Evolutionary conservation across 1,284 basidiomycete species (phyloP).

Genomic region (Termitomyces sp.): DNA sequence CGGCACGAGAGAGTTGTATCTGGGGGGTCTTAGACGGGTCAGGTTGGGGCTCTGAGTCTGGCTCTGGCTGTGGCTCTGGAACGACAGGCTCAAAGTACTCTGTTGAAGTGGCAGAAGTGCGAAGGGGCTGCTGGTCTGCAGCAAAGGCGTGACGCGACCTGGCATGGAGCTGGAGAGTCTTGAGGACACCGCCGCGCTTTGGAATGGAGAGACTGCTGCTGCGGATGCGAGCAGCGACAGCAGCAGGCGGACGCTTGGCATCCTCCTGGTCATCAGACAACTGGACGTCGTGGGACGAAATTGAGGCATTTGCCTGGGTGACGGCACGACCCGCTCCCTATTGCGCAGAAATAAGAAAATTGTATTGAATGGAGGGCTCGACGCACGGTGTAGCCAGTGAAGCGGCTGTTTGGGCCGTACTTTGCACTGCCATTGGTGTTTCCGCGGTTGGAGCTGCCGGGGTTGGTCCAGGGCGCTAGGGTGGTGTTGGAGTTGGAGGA

Average conservation of each 20-base stretch:
- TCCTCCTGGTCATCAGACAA: conserved; percentile 55
- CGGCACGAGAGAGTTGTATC: conserved; percentile 16
- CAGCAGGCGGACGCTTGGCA: conserved; percentile 26
- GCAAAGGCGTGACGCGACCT: conserved; percentile 53
- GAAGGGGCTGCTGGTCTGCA: no score
- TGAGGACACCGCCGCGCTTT: conserved; percentile 46
- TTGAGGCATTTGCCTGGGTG: conserved; percentile 60
- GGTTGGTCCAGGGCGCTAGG: conserved; percentile 38
- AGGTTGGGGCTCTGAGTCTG: no score
- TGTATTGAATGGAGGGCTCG: background rate
- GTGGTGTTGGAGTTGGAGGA: conserved; percentile 29
- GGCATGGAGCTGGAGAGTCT: conserved; percentile 55
- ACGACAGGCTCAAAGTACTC: conserved; percentile 12
- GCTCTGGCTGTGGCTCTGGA: no score
- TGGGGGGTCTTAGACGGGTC: no score
- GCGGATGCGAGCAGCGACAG: conserved; percentile 30
- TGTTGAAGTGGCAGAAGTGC: conserved; percentile 28
- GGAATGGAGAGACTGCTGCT: conserved; percentile 54
- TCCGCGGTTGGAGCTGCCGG: conserved; percentile 53
- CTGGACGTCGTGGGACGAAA: conserved; percentile 41
- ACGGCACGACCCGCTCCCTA: conserved; percentile 63
- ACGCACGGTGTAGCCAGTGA: conserved; percentile 48
- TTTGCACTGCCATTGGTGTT: conserved; percentile 56
- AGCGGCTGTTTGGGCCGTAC: conserved; percentile 62
- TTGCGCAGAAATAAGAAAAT: background rate